Base-by-base conservation (phyloP, 2,329 filamentous ascomycete species). In the Stemphylium vesicarium region DNA sequence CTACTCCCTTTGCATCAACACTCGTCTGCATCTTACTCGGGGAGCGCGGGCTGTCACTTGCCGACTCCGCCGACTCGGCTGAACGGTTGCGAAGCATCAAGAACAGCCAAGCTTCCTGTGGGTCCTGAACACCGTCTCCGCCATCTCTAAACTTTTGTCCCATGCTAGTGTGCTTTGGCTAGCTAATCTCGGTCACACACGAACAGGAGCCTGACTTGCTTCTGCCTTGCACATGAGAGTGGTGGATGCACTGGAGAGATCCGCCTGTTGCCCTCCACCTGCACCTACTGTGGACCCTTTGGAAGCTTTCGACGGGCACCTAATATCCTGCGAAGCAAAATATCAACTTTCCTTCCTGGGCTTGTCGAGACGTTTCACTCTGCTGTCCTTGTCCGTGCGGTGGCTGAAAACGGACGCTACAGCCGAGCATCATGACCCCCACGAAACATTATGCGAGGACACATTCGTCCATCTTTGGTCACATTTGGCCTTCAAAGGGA, bases 41-140 rank as follows among this genome's bases (percentile, higher is more conserved):
- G 43, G 33, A 8, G 22, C 24, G 24, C 40, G 15, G 43, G 35
- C 50, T 53, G 32, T 56, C 57, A 56, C 53, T 31, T 56, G 43
- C 56, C 57, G 52, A 53, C 39, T 39, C 40, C 41, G 43, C 56
- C 57, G 52, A 53, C 39, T 39, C 40, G 40, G 43, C 61, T 57
- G 31, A 52, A 51, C 42, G 42, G 45, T 51, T 50, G 57, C 53
- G 50, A 42, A 42, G 48, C 54, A 54, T 63, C 59, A 65, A 67
- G 64, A 63, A 44, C 57, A 48, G 66, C 67, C 68, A 72, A 71
- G 68, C 66, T 66, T 63, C 57, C 15, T 39, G 37, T 38, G 37
- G 43, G 24, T 47, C 47, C 47, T 33, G 11, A 36, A 45, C 47
- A 33, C 46, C 24, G 36, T 43, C 41, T 51, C 47, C 38, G 35